Evolutionary conservation across 305 asterid species (phyloP).

Genomic region (Solanum hybrid): DNA sequence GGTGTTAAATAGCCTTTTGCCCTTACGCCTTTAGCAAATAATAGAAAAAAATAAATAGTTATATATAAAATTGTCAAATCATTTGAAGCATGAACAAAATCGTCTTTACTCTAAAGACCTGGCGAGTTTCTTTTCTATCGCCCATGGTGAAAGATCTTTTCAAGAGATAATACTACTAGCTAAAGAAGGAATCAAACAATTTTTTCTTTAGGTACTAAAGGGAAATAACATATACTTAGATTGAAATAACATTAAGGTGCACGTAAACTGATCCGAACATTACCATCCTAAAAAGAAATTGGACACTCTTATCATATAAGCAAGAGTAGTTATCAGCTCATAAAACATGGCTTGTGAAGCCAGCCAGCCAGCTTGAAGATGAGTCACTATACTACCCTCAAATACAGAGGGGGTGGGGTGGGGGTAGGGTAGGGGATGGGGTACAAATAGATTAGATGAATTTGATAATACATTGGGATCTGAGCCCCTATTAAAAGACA

Average conservation of each 20-base stretch:
- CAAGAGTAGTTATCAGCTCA: not conserved
- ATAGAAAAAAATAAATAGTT: not conserved
- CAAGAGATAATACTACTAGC: not conserved
- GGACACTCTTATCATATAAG: not conserved
- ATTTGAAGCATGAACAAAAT: not conserved
- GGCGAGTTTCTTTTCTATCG: not conserved
- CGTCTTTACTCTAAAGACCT: accelerated
- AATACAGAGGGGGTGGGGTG: no score
- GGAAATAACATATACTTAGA: not conserved
- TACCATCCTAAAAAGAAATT: not conserved
- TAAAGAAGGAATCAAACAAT: not conserved
- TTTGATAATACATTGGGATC: constrained; percentile 9
- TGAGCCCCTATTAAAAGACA: constrained; percentile 1
- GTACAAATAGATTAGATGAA: not conserved
- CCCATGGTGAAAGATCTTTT: not conserved
- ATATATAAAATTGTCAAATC: not conserved
- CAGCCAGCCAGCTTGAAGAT: not conserved
- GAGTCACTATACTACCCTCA: not conserved
- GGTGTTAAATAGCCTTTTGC: not conserved
- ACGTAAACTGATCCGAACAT: not conserved
- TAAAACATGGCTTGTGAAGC: not conserved
- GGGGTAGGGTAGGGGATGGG: not conserved
- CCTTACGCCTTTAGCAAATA: not conserved
- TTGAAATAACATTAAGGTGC: not conserved
- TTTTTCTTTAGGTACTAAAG: not conserved